A percentile compares a stretch with the other conserved stretches of the same genome.
These are phyloP conservation scores for Fusarium brachygibbosum DNA, from an alignment of 2,329 filamentous ascomycete species.

Conservation along the genomic window DNA sequence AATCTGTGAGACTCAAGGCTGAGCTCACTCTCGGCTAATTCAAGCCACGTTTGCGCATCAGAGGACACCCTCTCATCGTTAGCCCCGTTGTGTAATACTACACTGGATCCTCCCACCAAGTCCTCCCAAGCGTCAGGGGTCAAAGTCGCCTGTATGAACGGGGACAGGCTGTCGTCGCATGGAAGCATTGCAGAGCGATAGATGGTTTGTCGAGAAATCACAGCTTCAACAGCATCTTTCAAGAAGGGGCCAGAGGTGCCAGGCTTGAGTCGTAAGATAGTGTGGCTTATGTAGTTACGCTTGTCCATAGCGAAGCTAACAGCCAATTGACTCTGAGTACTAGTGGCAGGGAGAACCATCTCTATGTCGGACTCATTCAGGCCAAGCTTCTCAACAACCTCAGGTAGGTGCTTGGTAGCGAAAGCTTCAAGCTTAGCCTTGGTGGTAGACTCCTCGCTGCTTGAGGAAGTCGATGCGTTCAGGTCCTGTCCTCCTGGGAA, in stretches of 20 bases:
- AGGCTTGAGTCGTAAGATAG: background rate
- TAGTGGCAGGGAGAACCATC: slow-evolving; percentile 17
- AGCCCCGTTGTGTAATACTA: background rate
- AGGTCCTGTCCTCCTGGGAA: background rate
- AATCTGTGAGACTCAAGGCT: slow-evolving; percentile 4
- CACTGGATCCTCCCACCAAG: fast-evolving
- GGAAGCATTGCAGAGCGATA: slow-evolving; percentile 16
- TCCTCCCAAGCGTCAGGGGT: background rate
- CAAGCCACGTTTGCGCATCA: background rate
- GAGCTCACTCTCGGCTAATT: background rate
- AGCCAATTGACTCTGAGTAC: slow-evolving; percentile 25
- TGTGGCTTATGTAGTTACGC: slow-evolving; percentile 28
- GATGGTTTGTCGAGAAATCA: slow-evolving; percentile 13
- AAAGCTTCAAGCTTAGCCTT: background rate
- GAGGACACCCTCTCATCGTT: fast-evolving
- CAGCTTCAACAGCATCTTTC: background rate
- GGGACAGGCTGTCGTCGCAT: slow-evolving; percentile 13
- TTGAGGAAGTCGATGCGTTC: fast-evolving
- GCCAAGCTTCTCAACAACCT: background rate
- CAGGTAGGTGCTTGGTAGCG: background rate
- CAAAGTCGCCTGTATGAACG: slow-evolving; percentile 7
- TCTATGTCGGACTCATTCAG: background rate
- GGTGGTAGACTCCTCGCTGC: background rate
- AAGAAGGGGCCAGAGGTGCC: background rate
- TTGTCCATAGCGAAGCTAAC: slow-evolving; percentile 30